Evolutionary conservation across 2,329 filamentous ascomycete genomes (phyloP), one percentile per base, ranked within the genome.

Genomic region (Exophiala mesophila): DNA sequence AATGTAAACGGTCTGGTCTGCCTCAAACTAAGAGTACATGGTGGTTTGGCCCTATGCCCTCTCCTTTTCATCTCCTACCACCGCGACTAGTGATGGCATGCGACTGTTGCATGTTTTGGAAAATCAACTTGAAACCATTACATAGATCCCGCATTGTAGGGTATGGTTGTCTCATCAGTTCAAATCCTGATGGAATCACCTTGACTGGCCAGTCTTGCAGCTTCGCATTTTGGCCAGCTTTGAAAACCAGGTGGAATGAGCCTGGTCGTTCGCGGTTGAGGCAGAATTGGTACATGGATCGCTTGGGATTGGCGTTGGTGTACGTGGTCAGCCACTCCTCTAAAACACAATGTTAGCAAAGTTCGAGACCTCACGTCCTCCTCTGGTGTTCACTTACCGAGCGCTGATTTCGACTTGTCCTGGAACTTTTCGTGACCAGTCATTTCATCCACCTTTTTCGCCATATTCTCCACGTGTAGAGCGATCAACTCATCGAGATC

Each of bases 401-500:
- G 85, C 58, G 92, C 85, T 48, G 80, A 74, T 59, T 83, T 83
- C 49, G 80, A 89, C 47, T 84, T 82, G 50, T 79, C 79, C 67
- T 94, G 88, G 72, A 85, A 98, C 66, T 95, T 95, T 62, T 97
- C 90, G 63, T 96, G 83, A 53, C 83, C 79, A 74, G 88, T 92
- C 72, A 98, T 82, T 71, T 98, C 90, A 54, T 94, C 88, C 38
- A 97, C 90, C 74, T 98, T 98, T 66, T 84, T 86, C 13, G 88
- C 85, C 92, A 97, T 98, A 39, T 89, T 87, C 70, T 95, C 92
- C 61, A 98, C 87, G 62, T 98, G 92, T 59, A 92, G 85, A 60
- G 94, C 89, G 55, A 98, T 97, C 69, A 98, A 67, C 64, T 98
- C 92, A 67, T 98, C 92, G 48, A 98, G 73, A 82, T 98, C 92